Percentiles rank a stretch among this genome's conserved stretches.
These are phyloP conservation scores for Collybia sp. DNA, from an alignment of 768 basidiomycete genomes.

Conservation along the genomic window DNA sequence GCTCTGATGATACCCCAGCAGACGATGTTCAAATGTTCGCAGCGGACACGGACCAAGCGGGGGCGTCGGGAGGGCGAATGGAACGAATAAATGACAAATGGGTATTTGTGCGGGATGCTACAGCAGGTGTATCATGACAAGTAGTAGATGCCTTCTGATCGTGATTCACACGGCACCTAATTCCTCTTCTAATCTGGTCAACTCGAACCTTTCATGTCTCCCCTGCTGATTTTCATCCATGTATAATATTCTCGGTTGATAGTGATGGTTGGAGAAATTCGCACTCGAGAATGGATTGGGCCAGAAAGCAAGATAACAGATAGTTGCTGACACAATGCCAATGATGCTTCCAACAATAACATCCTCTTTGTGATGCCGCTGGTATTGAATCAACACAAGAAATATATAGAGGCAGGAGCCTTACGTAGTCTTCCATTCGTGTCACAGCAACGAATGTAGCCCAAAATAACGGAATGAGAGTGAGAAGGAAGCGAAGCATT, in stretches of 20 bases:
- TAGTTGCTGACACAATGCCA: slow-evolving; percentile 42
- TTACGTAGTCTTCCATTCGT: slow-evolving; percentile 61
- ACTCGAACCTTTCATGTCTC: slow-evolving; percentile 38
- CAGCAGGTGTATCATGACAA: slow-evolving; percentile 23
- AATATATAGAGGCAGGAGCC: slow-evolving; percentile 14
- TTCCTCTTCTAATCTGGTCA: slow-evolving; percentile 38
- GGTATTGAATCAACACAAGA: background rate
- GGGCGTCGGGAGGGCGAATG: slow-evolving; percentile 50
- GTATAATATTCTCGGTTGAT: slow-evolving; percentile 43
- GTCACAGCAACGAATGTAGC: slow-evolving; percentile 59
- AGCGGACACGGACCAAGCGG: slow-evolving; percentile 11
- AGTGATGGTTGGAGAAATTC: slow-evolving; percentile 24
- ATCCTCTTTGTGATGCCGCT: slow-evolving; percentile 71
- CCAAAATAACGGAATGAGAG: slow-evolving; percentile 49
- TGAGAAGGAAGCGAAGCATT: slow-evolving; percentile 39
- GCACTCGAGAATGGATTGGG: slow-evolving; percentile 50
- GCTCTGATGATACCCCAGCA: slow-evolving; percentile 11
- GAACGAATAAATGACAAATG: slow-evolving; percentile 68
- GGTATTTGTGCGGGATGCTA: slow-evolving; percentile 54
- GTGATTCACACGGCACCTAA: slow-evolving; percentile 28
- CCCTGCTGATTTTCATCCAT: slow-evolving; percentile 15
- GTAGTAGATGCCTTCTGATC: slow-evolving; percentile 6
- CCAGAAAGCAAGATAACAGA: slow-evolving; percentile 61
- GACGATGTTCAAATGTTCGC: slow-evolving; percentile 3
- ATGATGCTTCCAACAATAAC: slow-evolving; percentile 59